Evolutionary conservation across 805 yeast species (phyloP), one percentile per base, ranked within the genome.

Genomic region (Barnettozyma siamensis): DNA sequence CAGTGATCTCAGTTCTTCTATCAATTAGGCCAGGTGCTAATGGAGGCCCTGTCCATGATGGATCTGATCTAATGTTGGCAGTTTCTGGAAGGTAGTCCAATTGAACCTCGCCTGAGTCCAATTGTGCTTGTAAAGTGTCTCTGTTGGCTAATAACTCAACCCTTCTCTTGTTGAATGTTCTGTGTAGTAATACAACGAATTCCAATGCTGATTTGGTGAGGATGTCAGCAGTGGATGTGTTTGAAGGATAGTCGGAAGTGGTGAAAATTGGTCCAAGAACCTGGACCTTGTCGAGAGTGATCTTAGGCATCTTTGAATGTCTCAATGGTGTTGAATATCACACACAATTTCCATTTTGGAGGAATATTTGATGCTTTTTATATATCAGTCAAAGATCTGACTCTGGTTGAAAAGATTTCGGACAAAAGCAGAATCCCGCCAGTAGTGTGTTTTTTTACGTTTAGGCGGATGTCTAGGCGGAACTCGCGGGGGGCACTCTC

Each of bases 1-100:
- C 94, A 19, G 94, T 84, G 60, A 84, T 84, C 64, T 84, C 94
- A 26, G 80, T 81, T 57, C 86, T 74, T 68, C 94, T 76, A 59
- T 80, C 81, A 45, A 75, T 72, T 49, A 84, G 65, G 26, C 89
- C 89, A 19, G 79, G 80, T 20, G 86, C 88, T 38, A 80, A 71
- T 33, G 83, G 75, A 18, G 81, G 77, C 49, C 93, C 89, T 46
- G 71, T 75, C 93, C 93, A 84, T 19, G 77, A 73, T 31, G 83
- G 76, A 55, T 84, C 86, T 31, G 78, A 69, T 66, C 93, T 75
- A 54, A 84, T 80, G 54, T 65, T 58, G 44, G 65, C 70, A 18
- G 89, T 83, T 59, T 81, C 89, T 31, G 74, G 73, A 44, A 82
- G 67, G 59, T 80, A 84, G 45, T 73, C 77, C 34, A 86, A 49